Evolutionary conservation across 768 basidiomycete species (phyloP).

Genomic region (Suillus variegatus): DNA sequence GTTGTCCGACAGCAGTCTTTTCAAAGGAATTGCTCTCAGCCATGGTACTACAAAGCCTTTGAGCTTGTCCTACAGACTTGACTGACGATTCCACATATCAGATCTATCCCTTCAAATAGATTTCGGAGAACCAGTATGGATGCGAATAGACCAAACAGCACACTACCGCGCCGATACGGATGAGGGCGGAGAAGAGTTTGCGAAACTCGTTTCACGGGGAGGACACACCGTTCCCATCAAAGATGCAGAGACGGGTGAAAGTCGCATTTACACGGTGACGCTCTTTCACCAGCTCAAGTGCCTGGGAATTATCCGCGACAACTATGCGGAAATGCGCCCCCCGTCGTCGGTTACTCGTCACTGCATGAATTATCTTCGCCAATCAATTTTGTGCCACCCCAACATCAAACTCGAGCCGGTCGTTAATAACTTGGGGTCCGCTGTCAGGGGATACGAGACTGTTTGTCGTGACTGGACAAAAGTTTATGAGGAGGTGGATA

Average conservation of each 20-base stretch:
- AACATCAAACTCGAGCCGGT: conserved; percentile 31
- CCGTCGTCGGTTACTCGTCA: conserved; percentile 21
- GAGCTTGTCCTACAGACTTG: not conserved
- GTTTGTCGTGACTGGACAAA: conserved; percentile 30
- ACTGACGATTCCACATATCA: not conserved
- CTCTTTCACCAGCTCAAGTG: conserved; percentile 45
- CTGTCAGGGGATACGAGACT: conserved; percentile 21
- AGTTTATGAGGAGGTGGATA: conserved; percentile 28
- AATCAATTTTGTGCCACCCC: conserved; percentile 30
- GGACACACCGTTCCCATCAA: conserved; percentile 33
- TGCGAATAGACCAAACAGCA: conserved; percentile 24
- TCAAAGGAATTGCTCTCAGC: not conserved
- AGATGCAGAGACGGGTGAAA: conserved; percentile 1
- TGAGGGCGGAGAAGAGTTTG: conserved; percentile 26
- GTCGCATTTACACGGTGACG: conserved; percentile 33
- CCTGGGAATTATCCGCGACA: conserved; percentile 35
- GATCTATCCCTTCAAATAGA: conserved; percentile 13
- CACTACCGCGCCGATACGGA: conserved; percentile 20
- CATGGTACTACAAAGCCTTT: not conserved
- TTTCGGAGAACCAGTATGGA: conserved; percentile 19
- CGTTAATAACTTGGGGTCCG: conserved; percentile 4
- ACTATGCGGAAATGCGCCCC: conserved; percentile 14
- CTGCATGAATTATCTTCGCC: conserved; percentile 39
- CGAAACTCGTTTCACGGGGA: conserved; percentile 30
- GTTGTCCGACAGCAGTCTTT: not conserved